These are phyloP conservation scores for Skeletonema marinoi DNA, from an alignment of 108 stramenopile genomes.

Conservation along the genomic window DNA sequence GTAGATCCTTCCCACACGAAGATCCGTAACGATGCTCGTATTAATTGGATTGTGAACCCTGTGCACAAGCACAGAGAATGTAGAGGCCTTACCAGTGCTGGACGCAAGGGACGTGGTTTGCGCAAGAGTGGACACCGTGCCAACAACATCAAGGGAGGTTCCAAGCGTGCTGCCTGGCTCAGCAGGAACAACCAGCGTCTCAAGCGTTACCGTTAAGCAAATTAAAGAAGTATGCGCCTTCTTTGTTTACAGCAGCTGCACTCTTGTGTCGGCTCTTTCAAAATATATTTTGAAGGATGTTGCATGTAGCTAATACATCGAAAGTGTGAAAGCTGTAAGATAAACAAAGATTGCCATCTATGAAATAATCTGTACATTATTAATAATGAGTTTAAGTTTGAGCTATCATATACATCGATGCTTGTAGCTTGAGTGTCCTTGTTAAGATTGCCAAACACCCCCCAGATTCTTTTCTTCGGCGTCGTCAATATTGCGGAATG, in stretches of 20 bases:
- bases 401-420: too few species aligned
- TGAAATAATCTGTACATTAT: neutral
- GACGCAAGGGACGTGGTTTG: constrained; percentile 96
- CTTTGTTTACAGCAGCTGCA: neutral
- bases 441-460: too few species aligned
- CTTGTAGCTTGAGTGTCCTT: too few species aligned
- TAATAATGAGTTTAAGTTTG: neutral
- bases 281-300: neutral
- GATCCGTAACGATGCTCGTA: constrained; percentile 98
- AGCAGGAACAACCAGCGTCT: constrained; percentile 94
- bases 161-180: constrained; percentile 94
- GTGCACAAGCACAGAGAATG: constrained; percentile 99
- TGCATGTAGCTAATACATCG: neutral
- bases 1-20: constrained; percentile 96
- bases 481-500: too few species aligned
- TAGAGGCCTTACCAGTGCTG: constrained; percentile 99
- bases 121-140: constrained; percentile 99
- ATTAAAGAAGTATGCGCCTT: neutral
- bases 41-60: constrained; percentile 99
- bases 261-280: neutral
- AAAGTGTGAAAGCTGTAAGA: neutral
- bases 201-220: constrained; percentile 96
- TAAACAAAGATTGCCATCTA: neutral
- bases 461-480: too few species aligned
- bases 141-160: constrained; percentile 97